phyloP scores from a whole-genome alignment of 2,329 filamentous ascomycete species.

The Hymenoscyphus albidus region DNA sequence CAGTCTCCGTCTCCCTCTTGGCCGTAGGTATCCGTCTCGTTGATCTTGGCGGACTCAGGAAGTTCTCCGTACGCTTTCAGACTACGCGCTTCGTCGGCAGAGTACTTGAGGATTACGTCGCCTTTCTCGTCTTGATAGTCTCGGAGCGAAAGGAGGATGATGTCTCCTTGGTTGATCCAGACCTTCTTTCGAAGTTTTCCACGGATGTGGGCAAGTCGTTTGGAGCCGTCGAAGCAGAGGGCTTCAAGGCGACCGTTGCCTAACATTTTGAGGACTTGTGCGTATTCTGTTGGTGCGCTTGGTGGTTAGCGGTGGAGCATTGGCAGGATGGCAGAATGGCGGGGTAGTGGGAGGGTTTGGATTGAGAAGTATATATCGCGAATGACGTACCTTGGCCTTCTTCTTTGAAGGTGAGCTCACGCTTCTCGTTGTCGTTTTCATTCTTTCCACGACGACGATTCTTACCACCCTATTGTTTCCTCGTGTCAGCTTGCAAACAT shows the following conservation, averaged over 20 bases:
- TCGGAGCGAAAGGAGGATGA: constrained; percentile 81
- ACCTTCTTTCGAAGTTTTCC: constrained; percentile 99
- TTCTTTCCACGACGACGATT: constrained; percentile 98
- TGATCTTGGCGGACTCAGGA: constrained; percentile 98
- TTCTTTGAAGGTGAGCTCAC: constrained; percentile 97
- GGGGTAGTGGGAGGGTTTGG: constrained; percentile 4
- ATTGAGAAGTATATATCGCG: background rate
- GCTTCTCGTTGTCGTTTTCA: constrained; percentile 99
- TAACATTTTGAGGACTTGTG: constrained; percentile 91
- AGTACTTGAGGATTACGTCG: constrained; percentile 93
- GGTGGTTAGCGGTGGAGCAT: constrained; percentile 40
- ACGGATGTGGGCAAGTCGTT: constrained; percentile 79
- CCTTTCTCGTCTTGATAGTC: constrained; percentile 95
- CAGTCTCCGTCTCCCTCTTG: constrained; percentile 91
- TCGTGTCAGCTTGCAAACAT: constrained; percentile 17
- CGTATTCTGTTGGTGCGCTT: constrained; percentile 54
- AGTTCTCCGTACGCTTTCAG: constrained; percentile 97
- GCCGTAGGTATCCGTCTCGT: constrained; percentile 94
- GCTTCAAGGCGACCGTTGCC: constrained; percentile 93
- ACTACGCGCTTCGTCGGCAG: constrained; percentile 87
- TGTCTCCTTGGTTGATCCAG: constrained; percentile 98
- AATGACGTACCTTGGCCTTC: constrained; percentile 71
- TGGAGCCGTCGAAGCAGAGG: constrained; percentile 87
- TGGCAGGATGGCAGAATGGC: constrained; percentile 47
- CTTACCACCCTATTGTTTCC: constrained; percentile 76